Evolutionary conservation across 192 early-diverging fungal genomes (phyloP).

Genomic region (Chytriomyces hyalinus): DNA sequence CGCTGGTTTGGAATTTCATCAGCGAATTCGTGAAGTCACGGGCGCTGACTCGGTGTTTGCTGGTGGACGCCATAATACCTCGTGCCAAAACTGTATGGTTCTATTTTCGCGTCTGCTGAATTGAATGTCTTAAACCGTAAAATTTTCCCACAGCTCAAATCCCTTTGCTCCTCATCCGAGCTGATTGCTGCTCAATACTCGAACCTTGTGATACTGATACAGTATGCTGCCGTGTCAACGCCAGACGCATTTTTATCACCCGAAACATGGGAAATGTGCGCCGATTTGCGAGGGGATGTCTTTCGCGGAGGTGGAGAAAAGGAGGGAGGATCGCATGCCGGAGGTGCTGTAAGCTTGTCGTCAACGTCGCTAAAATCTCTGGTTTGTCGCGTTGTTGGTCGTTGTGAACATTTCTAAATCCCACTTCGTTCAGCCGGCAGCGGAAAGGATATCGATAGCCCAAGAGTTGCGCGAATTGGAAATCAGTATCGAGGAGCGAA

Average conservation of each 20-base stretch:
- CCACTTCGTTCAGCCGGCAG: neutral
- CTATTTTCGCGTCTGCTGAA: neutral
- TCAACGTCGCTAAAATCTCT: neutral
- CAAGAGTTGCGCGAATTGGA: conserved; percentile 3
- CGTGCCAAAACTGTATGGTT: conserved; percentile 10
- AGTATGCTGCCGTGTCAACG: conserved; percentile 5
- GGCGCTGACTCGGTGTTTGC: conserved; percentile 1
- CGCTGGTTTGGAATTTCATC: conserved; percentile 21
- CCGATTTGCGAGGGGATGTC: neutral
- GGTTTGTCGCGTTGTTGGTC: neutral
- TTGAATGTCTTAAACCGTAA: neutral
- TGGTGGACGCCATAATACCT: conserved; percentile 25
- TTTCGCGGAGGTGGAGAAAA: neutral
- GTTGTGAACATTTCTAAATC: neutral
- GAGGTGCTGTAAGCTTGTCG: neutral
- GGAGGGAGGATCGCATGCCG: neutral
- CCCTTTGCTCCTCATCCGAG: conserved; percentile 7
- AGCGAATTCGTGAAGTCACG: conserved; percentile 17
- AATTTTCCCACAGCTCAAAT: conserved; percentile 2
- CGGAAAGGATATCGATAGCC: neutral
- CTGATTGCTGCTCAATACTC: conserved; percentile 19
- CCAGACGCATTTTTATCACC: conserved; percentile 25
- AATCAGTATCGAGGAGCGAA: neutral
- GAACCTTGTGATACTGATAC: conserved; percentile 14
- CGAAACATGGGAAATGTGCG: conserved; percentile 4